Base-by-base conservation (phyloP, 768 basidiomycete species). In the Holtermannia corniformis region DNA sequence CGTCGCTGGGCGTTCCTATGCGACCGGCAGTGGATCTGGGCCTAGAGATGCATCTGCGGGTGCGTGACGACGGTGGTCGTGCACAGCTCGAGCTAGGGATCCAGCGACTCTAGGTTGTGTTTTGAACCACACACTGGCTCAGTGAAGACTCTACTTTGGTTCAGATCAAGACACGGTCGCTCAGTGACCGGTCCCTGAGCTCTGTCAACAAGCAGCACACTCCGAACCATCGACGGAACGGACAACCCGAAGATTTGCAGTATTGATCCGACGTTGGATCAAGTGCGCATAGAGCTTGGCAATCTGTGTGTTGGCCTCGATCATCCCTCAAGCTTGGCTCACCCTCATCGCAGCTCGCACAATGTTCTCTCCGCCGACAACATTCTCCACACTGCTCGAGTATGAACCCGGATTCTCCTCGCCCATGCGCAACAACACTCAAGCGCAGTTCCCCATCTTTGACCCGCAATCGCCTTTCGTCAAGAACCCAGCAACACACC, bases 401-500 rank as follows among this genome's bases (percentile, higher is more conserved):
- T 37, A 37, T 37, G 32, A 37, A 7, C 32, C 32, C 32, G 16
- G 10, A 7, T 37, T 37, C 32, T 37, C 32, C 32, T 37, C 32
- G 10, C 32, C 32, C 7, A 16, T 37, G 10, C 7, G 16, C 10
- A 7, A 16, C 10, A 7, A 7, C 10, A 7, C 7, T 16, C 32
- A 37, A 7, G 10, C 7, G 16, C 32, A 37, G 16, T 16, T 7
- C 7, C 49, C 61, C 0, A 49, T 55, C 20, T 55, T 49, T 53
- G 61, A 61, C 48, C 56, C 58, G 24, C 54, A 55, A 20, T 62
- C 64, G 12, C 59, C 64, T 4, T 66, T 61, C 51, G 54, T 57
- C 22, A 49, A 50, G 45, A 56, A 44, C 20, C 54, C 24, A 41
- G 54, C 43, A 32, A 27, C 22, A n/a, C 37, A 3, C 22, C 54